Evolutionary conservation across 2,329 filamentous ascomycete genomes (phyloP), one percentile per base, ranked within the genome.

Genomic region (Fusarium gaditjirri): DNA sequence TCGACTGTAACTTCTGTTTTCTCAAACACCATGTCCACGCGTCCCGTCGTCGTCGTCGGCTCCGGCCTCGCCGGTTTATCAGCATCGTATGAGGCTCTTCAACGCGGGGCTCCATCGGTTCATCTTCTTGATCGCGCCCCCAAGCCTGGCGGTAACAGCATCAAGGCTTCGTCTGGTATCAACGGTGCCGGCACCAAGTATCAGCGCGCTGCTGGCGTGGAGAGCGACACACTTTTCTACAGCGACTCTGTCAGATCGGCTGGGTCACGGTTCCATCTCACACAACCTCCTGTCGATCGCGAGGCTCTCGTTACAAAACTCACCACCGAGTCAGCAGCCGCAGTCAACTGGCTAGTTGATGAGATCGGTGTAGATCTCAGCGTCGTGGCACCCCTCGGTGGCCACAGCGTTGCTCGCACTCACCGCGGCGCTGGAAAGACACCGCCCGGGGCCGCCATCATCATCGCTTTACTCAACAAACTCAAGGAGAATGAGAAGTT

Each of bases 101-200:
- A 83, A 7, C 83, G 85, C 17, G 84, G 85, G 42, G 83, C 87
- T 3, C 73, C 75, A 4, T 79, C 84, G 0, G 90, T 92, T 2
- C 82, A 83, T 36, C 83, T 92, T 54, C 83, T 92, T 17, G 90
- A 92, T 64, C 87, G 89, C 25, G 84, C 85, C 0, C 76, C 85
- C 6, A 90, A 89, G 74, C 88, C 89, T 0, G 90, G 90, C 39
- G 89, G 89, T 4, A 91, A 92, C 75, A 89, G 85, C 74, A 90
- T 92, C 79, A 92, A 92, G 79, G 90, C 90, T 1, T 91, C 89
- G 0, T 91, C 89, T 0, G 90, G 89, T 0, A 92, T 92, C 78
- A 91, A 91, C 71, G 90, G 88, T 11, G 88, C 88, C 0, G 84
- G 85, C 0, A 91, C 90, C 1, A 83, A 82, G 7, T 91, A 87